Percentiles rank a stretch among this genome's conserved stretches.
Evolutionary conservation across 2,329 filamentous ascomycete genomes (phyloP).

Genomic region (Septoria petroselini): DNA sequence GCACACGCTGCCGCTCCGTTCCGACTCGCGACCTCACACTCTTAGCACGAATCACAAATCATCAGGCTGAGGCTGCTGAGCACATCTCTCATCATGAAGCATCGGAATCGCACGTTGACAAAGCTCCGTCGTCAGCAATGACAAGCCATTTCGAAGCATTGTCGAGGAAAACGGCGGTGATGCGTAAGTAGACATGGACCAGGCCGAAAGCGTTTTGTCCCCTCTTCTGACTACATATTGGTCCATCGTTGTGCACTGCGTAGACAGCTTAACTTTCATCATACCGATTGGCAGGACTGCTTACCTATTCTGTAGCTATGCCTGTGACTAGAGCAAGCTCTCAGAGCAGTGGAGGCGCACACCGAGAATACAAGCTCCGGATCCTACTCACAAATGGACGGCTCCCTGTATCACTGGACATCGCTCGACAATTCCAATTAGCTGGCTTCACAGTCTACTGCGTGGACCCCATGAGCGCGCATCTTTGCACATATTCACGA

Average conservation of each 20-base stretch:
- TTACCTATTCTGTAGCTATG: neutral
- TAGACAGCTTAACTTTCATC: neutral
- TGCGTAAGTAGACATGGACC: conserved; percentile 8
- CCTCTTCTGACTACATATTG: conserved; percentile 9
- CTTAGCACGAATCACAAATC: conserved; percentile 1
- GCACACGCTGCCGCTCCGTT: neutral
- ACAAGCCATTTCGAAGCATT: neutral
- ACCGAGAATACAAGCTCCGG: neutral
- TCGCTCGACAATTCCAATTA: conserved; percentile 20
- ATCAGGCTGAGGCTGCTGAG: conserved; percentile 4
- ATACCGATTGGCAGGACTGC: neutral
- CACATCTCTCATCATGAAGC: conserved; percentile 1
- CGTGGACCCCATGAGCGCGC: conserved; percentile 22
- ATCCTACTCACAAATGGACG: conserved; percentile 27
- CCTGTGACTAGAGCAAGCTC: neutral
- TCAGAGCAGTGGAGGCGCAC: neutral
- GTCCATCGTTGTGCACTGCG: neutral
- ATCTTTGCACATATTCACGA: conserved; percentile 25
- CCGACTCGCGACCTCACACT: conserved; percentile 5
- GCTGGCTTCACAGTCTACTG: conserved; percentile 23
- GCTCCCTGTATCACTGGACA: conserved; percentile 24
- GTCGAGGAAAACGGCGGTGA: neutral
- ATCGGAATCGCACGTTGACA: neutral
- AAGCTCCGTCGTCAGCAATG: neutral
- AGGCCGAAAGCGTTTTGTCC: neutral